Percentiles rank a stretch among this genome's conserved stretches.
phyloP scores from a whole-genome alignment of 768 basidiomycete species.

The Kwoniella mangroviensis region DNA sequence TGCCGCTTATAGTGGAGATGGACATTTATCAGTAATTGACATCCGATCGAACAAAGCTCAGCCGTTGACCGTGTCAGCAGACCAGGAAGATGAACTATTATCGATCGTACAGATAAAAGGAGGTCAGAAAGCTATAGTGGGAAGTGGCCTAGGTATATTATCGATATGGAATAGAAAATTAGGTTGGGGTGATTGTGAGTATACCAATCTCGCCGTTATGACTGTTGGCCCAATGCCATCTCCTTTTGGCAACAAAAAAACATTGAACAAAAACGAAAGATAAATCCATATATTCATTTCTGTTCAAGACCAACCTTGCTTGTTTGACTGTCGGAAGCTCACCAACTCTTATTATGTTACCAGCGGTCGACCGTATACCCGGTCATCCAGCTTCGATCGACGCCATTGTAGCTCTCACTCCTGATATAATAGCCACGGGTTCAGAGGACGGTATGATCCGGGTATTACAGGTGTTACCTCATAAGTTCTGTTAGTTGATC shows the following conservation, averaged over 20 bases:
- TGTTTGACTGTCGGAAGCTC: too few relatives aligned
- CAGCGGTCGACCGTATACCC: constrained; percentile 40
- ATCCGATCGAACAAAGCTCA: constrained; percentile 78
- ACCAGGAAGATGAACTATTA: constrained; percentile 93
- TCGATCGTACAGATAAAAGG: constrained; percentile 83
- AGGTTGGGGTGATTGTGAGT: constrained; percentile 81
- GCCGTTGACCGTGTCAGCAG: constrained; percentile 84
- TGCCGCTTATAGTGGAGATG: constrained; percentile 73
- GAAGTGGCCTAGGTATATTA: constrained; percentile 85
- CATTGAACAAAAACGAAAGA: too few relatives aligned
- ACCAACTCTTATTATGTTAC: too few relatives aligned
- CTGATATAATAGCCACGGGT: constrained; percentile 78
- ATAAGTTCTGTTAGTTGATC: constrained; percentile 65
- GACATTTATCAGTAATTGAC: constrained; percentile 89
- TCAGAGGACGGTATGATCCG: constrained; percentile 90
- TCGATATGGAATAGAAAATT: constrained; percentile 85
- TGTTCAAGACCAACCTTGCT: too few relatives aligned
- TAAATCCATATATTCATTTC: too few relatives aligned
- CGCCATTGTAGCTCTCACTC: constrained; percentile 73
- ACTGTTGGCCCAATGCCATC: too few relatives aligned
- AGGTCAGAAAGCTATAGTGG: constrained; percentile 82
- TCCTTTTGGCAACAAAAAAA: too few relatives aligned
- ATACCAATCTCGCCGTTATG: too few relatives aligned
- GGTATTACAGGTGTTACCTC: constrained; percentile 84
- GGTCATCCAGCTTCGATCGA: constrained; percentile 93